Base-by-base conservation (phyloP, 1,139 yeast species). In the Cylindricascospora bacillispora region DNA sequence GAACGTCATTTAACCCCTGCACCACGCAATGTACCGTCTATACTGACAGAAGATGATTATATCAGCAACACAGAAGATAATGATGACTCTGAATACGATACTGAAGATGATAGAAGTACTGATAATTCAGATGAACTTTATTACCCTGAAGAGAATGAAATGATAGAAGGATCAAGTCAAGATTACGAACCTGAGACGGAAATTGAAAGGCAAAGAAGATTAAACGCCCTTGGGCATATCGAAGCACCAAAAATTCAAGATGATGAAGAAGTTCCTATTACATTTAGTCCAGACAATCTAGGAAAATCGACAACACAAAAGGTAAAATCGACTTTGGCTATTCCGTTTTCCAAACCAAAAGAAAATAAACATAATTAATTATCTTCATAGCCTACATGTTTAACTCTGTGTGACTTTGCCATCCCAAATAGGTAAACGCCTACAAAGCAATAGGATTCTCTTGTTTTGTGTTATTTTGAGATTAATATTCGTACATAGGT, bases 211-310 rank as follows among this genome's bases (percentile, higher is more conserved):
- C 65, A 64, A 27, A 70, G 95, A 47, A 69, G 95, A 41, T 57
- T 82, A 38, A 86, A 89, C 3, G 95, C 95, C 1, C 64, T 85
- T 39, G 93, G 93, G 6, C 57, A 67, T 17, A 56, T 60, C 3
- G 54, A 60, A 3, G 56, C 52, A 9, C 59, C 76, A 32, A 56
- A 67, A 30, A 64, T 59, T 29, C 66, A 61, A 15, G 71, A 70
- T 42, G 83, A 75, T 42, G 82, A 75, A 43, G 79, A 73, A 38
- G 29, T 13, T 9, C 28, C 28, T 7, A 18, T 18, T 3, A 12
- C 16, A 6, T 25, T 7, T 18, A n/a, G 13, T 18, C 26, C 30
- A 23, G 26, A 17, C 9, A 11, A 13, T 4, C 15, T 15, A 4
- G 15, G 13, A 16, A 22, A 23, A 12, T 13, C 11, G 18, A 10